Base-by-base conservation (phyloP, 306 rosid species). In the Cotoneaster glaucophyllus region DNA sequence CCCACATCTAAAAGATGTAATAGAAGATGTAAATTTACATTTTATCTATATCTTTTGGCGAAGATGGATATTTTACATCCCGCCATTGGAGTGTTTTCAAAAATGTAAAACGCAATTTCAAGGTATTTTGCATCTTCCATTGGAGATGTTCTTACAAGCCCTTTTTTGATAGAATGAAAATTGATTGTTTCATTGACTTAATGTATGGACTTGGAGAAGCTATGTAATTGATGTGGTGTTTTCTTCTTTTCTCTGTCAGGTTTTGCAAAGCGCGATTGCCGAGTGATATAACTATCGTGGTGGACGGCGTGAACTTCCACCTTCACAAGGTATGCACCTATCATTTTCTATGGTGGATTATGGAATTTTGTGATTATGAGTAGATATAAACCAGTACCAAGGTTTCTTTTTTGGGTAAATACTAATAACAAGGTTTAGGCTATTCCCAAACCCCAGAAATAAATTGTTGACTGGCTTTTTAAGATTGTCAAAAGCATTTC, bases 211-310 rank as follows among this genome's bases (percentile, higher is more conserved):
- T 8, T 44, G 48, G 61, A 32, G 34, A 32, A 18, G 41, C 45
- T 28, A 11, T 10, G 61, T 29, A 24, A 24, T 41, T 72, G 64
- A 74, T 81, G 82, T 70, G 39, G 48, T 75, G 78, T 61, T 52
- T 76, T 66, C 4, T 76, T 62, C 29, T 74, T 54, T 70, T 71
- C 28, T 31, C 75, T 70, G 74, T 52, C 62, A 93, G 98, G 95
- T 90, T 83, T 74, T 90, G 90, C 82, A 87, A 79, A 74, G 77
- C 91, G 28, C 91, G 89, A 81, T 75, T 93, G 73, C 93, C 91
- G 1, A 89, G 93, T 78, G 98, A 93, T 85, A 84, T 93, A 25
- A 73, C 74, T 78, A 76, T 90, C 65, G 83, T 86, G 64, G 84
- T 90, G 43, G 91, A 89, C 6, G 87, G 79, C 22, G 80, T 86